Base-by-base conservation (phyloP, 257 asterid species). In the Solanum appendiculatum region DNA sequence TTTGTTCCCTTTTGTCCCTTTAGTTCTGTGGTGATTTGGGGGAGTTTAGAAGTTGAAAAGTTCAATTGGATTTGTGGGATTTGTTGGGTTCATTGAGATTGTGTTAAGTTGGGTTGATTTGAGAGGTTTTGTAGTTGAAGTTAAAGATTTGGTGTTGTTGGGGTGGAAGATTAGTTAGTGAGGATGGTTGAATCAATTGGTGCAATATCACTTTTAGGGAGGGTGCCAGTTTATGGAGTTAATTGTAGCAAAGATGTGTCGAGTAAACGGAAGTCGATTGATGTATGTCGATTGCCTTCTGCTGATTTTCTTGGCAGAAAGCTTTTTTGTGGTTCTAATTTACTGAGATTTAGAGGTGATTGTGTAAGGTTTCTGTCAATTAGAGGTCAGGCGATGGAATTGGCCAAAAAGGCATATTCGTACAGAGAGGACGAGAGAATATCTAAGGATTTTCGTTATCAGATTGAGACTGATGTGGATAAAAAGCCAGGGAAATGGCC, bases 101-200 rank as follows among this genome's bases (percentile, higher is more conserved):
- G 68, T 83, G 63, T 83, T 63, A 10, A n/a, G 14, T 72, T 40
- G 56, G 74, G 84, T 5, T 75, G 60, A 58, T 10, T 40, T 31
- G 74, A 39, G 81, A 16, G 58, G 85, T 78, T 86, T 60, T 40
- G 51, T 42, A 75, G 40, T 70, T 80, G 60, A 25, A 31, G 80
- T 69, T 36, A 66, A 69, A 66, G 87, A 75, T 86, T 73, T 81
- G 48, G 85, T 44, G 27, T n/a, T 60, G 15, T 25, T n/a, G 58
- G 68, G 25, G 81, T 80, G 64, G 6, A 80, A 81, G 88, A 82
- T 64, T 86, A 72, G 82, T 88, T 21, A 66, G 84, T 85, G 84
- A 90, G 88, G 68, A 97, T 95, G 98, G 95, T 91, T 89, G 96
- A 94, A 44, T 91, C 98, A 68, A 88, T 95, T 90, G 95, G 98